phyloP scores from a whole-genome alignment of 768 basidiomycete genomes.

The Suillus fuscotomentosus region DNA sequence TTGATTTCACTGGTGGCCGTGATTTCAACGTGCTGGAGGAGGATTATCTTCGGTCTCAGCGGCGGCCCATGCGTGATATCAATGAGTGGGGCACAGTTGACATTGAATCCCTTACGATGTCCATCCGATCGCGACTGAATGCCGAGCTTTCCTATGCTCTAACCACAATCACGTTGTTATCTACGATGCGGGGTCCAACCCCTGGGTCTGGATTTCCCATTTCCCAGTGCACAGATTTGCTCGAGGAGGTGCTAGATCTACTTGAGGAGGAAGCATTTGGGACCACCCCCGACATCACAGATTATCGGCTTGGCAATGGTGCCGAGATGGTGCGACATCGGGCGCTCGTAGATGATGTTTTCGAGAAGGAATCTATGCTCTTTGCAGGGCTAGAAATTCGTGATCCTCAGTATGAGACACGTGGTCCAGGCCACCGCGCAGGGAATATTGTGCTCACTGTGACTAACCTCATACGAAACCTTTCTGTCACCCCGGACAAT shows the following conservation, averaged over 20 bases:
- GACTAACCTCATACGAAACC: constrained; percentile 82
- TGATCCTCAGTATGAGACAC: constrained; percentile 22
- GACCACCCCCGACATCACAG: constrained; percentile 34
- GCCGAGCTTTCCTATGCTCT: constrained; percentile 88
- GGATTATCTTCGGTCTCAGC: constrained; percentile 51
- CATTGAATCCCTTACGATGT: constrained; percentile 92
- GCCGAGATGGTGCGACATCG: constrained; percentile 58
- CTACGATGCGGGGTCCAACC: constrained; percentile 70
- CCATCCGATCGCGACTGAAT: constrained; percentile 80
- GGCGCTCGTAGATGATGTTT: constrained; percentile 56
- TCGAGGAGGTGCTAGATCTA: constrained; percentile 86
- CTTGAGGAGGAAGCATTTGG: constrained; percentile 81
- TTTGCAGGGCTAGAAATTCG: constrained; percentile 52
- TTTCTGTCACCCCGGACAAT: constrained; percentile 77
- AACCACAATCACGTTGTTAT: constrained; percentile 81
- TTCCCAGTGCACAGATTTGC: constrained; percentile 70
- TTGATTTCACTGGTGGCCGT: constrained; percentile 78
- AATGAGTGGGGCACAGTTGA: constrained; percentile 89
- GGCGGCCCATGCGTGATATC: constrained; percentile 64
- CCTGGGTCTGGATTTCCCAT: constrained; percentile 67
- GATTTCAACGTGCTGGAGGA: constrained; percentile 67
- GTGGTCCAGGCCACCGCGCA: constrained; percentile 61
- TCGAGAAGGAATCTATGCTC: constrained; percentile 55
- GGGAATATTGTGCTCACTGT: constrained; percentile 65
- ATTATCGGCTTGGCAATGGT: constrained; percentile 27